A percentile compares a stretch with the other conserved stretches of the same genome.
Evolutionary conservation across 495 filamentous ascomycete genomes (phyloP).

Genomic region (Sabuloglossum arenarium): DNA sequence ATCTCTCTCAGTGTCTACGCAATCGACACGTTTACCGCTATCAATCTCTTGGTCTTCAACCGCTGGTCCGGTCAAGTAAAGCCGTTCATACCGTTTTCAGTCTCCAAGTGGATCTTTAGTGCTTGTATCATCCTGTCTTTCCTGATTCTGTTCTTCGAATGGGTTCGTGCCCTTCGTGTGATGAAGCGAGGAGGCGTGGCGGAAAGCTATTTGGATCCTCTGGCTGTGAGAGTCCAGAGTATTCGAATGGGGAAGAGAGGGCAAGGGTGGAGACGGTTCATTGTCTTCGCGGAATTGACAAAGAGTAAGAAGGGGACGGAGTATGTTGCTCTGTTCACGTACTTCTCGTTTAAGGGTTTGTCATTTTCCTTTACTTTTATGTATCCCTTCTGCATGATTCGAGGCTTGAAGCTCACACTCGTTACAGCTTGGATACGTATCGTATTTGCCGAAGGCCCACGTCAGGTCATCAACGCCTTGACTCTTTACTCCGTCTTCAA

Average conservation of each 20-base stretch:
- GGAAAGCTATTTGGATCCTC: conserved; percentile 69
- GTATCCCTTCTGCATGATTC: neutral
- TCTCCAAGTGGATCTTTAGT: conserved; percentile 78
- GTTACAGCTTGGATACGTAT: conserved; percentile 62
- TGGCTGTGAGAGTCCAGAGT: conserved; percentile 66
- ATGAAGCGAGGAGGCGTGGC: conserved; percentile 74
- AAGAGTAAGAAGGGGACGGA: conserved; percentile 80
- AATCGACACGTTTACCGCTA: conserved; percentile 79
- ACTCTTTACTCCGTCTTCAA: conserved; percentile 65
- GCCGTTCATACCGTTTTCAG: conserved; percentile 43
- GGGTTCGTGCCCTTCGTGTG: conserved; percentile 52
- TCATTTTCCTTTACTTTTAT: neutral
- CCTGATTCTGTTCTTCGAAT: conserved; percentile 53
- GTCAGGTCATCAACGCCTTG: conserved; percentile 72
- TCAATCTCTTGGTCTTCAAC: conserved; percentile 71
- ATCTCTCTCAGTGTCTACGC: conserved; percentile 69
- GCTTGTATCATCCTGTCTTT: conserved; percentile 76
- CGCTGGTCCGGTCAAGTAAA: conserved; percentile 46
- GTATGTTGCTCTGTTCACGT: conserved; percentile 80
- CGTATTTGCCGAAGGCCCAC: conserved; percentile 73
- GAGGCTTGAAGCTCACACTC: neutral
- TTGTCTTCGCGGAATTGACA: conserved; percentile 83
- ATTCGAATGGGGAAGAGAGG: conserved; percentile 42
- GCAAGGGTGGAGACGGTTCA: conserved; percentile 62
- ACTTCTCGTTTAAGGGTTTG: conserved; percentile 83